Evolutionary conservation across 106 monocot species (phyloP), one percentile per base, ranked within the genome.

Genomic region (Chionographis japonica): DNA sequence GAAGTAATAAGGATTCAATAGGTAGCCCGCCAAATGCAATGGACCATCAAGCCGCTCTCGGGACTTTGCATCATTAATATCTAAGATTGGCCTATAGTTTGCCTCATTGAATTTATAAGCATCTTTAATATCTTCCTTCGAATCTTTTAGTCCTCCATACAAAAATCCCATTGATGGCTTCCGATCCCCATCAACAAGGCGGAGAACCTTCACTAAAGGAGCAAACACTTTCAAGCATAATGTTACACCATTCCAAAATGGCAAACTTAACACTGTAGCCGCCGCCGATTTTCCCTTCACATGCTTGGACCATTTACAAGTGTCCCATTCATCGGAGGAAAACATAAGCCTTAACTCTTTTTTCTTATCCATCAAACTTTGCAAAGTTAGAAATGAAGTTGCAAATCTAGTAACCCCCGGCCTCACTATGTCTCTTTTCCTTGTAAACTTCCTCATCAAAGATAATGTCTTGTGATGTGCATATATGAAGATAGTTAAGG

Each of bases 91-190:
- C 13, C 3, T 55, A 17, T 7, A 55, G 12, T 14, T 4, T 15
- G 13, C 16, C 16, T 14, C 13, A 7, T 55, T 4, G 4, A 6
- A 3, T 11, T 55, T 55, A 11, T 14, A 4, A 15, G 13, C 55
- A 15, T 55, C 55, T 11, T 15, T 55, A 15, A 55, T 55, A 6
- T 55, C 16, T 55, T 14, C 12, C 13, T 55, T 55, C 12, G 55
- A 4, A 7, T 55, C 8, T 14, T 7, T 17, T 17, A 55, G 16
- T 55, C 12, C 55, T 55, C 55, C 55, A 55, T 15, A 12, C 55
- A 55, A 55, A 11, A n/a, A n/a, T n/a, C n/a, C n/a, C 55, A 55
- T 55, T 55, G 55, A 7, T 55, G 55, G 55, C 16, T 55, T 55
- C 16, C 13, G 4, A 55, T 55, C 55, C 4, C 55, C 16, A 55